Conservation (phyloP, 78 protist genomes). For the Protostelium mycophagum region DNA sequence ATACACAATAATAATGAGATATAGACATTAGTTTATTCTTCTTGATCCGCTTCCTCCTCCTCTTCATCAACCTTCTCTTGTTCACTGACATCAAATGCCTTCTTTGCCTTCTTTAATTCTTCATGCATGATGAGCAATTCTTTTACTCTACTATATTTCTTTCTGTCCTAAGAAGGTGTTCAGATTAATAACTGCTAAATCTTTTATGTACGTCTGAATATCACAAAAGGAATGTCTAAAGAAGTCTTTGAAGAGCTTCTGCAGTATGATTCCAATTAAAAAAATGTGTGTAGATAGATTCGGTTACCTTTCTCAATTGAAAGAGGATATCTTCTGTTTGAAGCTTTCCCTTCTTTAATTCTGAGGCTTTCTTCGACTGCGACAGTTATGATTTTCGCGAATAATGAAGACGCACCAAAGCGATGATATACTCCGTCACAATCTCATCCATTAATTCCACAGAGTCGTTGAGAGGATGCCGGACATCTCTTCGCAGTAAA, state of each 20-base stretch:
- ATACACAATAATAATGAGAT: too few species aligned
- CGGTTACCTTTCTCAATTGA: conserved; percentile 23
- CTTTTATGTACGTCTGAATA: too few species aligned
- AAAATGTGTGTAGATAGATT: too few species aligned
- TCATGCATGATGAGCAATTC: conserved; percentile 53
- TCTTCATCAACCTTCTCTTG: conserved; percentile 29
- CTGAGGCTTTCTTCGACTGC: not conserved
- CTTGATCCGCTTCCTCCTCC: not conserved
- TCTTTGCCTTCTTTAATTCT: conserved; percentile 55
- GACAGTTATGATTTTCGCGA: conserved; percentile 27
- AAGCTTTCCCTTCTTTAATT: conserved; percentile 28
- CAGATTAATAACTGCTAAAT: too few species aligned
- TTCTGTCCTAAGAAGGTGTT: conserved; percentile 33
- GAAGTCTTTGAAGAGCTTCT: not conserved
- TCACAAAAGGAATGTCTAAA: too few species aligned
- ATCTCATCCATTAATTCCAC: conserved; percentile 59
- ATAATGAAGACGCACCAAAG: conserved; percentile 33
- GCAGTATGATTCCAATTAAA: not conserved
- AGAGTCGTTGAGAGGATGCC: conserved; percentile 57
- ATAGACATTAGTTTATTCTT: too few species aligned
- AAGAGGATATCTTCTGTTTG: conserved; percentile 62
- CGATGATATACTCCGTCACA: conserved; percentile 43
- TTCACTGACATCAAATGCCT: conserved; percentile 44
- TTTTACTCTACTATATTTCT: conserved; percentile 48
- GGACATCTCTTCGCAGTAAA: conserved; percentile 28